These are phyloP conservation scores for Cutaneotrichosporon sp. DNA, from an alignment of 1,284 basidiomycete species.

Conservation along the genomic window DNA sequence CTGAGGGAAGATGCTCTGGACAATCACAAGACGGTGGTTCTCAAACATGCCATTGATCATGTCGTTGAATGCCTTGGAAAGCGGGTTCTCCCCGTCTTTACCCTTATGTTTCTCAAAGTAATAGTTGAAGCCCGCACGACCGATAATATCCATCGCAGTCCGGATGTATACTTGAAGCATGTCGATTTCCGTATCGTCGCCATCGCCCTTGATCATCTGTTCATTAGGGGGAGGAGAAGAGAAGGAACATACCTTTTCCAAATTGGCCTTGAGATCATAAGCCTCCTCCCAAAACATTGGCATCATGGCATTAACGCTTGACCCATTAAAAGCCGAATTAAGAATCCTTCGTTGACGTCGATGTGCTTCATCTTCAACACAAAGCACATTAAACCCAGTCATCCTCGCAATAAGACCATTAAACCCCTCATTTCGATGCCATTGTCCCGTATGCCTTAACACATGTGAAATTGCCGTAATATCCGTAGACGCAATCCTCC, in stretches of 20 bases:
- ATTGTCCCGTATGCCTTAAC: slow-evolving; percentile 62
- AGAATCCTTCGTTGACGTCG: slow-evolving; percentile 57
- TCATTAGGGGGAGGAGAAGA: slow-evolving; percentile 8
- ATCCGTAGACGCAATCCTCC: slow-evolving; percentile 63
- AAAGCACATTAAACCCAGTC: slow-evolving; percentile 48
- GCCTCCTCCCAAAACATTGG: slow-evolving; percentile 68
- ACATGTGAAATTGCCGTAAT: slow-evolving; percentile 63
- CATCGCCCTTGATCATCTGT: not conserved
- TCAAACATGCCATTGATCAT: slow-evolving; percentile 59
- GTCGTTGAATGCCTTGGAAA: slow-evolving; percentile 60
- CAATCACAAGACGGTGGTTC: slow-evolving; percentile 15
- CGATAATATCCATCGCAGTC: slow-evolving; percentile 70
- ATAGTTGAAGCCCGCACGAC: slow-evolving; percentile 69
- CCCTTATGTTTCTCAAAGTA: slow-evolving; percentile 57
- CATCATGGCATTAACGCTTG: slow-evolving; percentile 51
- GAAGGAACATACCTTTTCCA: slow-evolving; percentile 32
- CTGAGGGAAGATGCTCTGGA: slow-evolving; percentile 24
- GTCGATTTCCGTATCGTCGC: slow-evolving; percentile 54
- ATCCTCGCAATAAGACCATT: slow-evolving; percentile 58
- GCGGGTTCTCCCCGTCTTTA: slow-evolving; percentile 54
- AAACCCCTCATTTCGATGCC: slow-evolving; percentile 66
- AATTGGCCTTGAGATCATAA: slow-evolving; percentile 53
- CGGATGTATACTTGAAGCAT: slow-evolving; percentile 63
- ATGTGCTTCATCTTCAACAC: slow-evolving; percentile 58
- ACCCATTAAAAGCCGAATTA: slow-evolving; percentile 54